These are phyloP conservation scores for Colletotrichum cuscutae DNA, from an alignment of 2,329 filamentous ascomycete species.

Conservation along the genomic window DNA sequence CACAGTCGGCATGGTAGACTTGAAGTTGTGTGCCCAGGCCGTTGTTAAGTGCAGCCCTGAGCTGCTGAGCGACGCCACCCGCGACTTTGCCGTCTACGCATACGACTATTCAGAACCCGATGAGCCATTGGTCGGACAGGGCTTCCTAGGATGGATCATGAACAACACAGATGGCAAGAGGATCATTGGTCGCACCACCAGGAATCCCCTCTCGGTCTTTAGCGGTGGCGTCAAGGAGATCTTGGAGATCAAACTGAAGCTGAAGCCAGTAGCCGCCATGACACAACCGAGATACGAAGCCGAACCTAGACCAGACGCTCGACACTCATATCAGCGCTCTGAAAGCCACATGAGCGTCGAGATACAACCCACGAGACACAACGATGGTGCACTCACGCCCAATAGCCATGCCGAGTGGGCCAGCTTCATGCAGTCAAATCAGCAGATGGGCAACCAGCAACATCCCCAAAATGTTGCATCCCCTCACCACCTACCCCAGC, in stretches of 20 bases:
- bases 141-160: constrained; percentile 89
- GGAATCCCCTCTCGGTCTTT: constrained; percentile 86
- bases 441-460: constrained; percentile 55
- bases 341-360: constrained; percentile 33
- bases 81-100: constrained; percentile 96
- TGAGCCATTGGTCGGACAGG: constrained; percentile 91
- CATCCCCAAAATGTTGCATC: constrained; percentile 48
- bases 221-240: constrained; percentile 86
- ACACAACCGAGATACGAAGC: constrained; percentile 46
- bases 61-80: constrained; percentile 74
- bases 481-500: constrained; percentile 43
- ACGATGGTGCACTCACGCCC: constrained; percentile 54
- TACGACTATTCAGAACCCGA: constrained; percentile 97
- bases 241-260: constrained; percentile 89
- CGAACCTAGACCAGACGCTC: constrained; percentile 21
- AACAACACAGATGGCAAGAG: constrained; percentile 56
- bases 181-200: constrained; percentile 90
- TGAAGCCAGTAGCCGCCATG: constrained; percentile 77
- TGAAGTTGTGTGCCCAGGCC: constrained; percentile 87
- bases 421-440: constrained; percentile 78
- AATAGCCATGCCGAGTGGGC: constrained; percentile 82
- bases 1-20: constrained; percentile 87
- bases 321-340: constrained; percentile 29
- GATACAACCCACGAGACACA: constrained; percentile 38
- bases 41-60: constrained; percentile 86